These are phyloP conservation scores for Magnolia officinalis DNA, from an alignment of 164 flowering plant species.

Conservation along the genomic window DNA sequence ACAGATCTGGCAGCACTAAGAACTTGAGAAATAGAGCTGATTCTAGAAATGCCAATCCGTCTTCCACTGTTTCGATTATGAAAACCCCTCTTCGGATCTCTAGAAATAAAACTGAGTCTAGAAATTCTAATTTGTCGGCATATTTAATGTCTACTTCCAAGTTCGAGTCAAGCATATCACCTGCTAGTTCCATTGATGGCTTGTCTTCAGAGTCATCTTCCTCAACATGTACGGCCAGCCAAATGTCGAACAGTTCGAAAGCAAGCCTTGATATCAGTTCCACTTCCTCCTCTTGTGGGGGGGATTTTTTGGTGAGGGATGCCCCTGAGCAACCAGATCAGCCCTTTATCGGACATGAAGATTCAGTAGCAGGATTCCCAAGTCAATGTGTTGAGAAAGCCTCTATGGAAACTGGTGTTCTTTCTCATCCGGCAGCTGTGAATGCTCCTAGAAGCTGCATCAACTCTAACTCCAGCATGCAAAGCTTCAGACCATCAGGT, in stretches of 20 bases:
- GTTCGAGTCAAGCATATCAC: slow-evolving; percentile 6
- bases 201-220: slow-evolving; percentile 75
- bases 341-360: neutral
- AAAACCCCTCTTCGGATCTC: slow-evolving; percentile 6
- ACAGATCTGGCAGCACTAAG: slow-evolving; percentile 39
- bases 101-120: slow-evolving; percentile 3
- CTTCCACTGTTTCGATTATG: slow-evolving; percentile 1
- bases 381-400: slow-evolving; percentile 23
- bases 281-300: slow-evolving; percentile 8
- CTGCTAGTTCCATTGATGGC: slow-evolving; percentile 17
- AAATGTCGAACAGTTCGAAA: slow-evolving; percentile 33
- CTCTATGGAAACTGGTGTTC: slow-evolving; percentile 17
- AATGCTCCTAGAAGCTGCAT: slow-evolving; percentile 9
- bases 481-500: slow-evolving; percentile 59
- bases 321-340: slow-evolving; percentile 17
- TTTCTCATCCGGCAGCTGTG: slow-evolving; percentile 27
- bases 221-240: slow-evolving; percentile 51
- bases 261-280: slow-evolving; percentile 26
- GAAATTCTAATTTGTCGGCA: neutral
- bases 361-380: neutral
- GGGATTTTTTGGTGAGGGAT: slow-evolving; percentile 18
- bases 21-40: slow-evolving; percentile 28
- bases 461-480: neutral
- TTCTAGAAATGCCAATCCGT: slow-evolving; percentile 8
- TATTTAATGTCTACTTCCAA: neutral